Evolutionary conservation across 805 yeast species (phyloP).

Genomic region (Cephaloascus albidus): DNA sequence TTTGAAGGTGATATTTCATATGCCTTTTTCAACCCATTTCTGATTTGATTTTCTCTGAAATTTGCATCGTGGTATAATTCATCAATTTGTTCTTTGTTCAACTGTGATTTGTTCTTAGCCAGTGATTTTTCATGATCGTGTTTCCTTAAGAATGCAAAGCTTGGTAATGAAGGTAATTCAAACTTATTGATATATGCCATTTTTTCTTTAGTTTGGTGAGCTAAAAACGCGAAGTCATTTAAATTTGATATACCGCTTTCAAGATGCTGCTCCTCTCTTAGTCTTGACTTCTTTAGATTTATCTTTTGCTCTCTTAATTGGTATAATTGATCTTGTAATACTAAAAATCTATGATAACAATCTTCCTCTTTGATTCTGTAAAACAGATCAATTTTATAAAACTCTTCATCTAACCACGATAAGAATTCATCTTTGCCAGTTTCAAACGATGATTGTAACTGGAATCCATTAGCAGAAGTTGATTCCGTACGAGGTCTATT

Average conservation of each 20-base stretch:
- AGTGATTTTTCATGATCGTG: constrained; percentile 6
- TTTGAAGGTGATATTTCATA: constrained; percentile 6
- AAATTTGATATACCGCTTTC: constrained; percentile 1
- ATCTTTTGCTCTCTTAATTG: constrained; percentile 36
- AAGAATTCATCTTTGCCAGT: constrained; percentile 40
- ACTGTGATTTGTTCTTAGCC: constrained; percentile 3
- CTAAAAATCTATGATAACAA: constrained; percentile 45
- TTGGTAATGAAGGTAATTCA: constrained; percentile 33
- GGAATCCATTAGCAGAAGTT: not conserved
- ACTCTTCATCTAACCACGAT: constrained; percentile 60
- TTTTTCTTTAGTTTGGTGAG: constrained; percentile 13
- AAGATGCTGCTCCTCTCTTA: not conserved
- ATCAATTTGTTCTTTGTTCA: not conserved
- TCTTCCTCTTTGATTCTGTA: constrained; percentile 53
- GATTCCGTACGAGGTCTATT: not conserved
- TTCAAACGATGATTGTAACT: constrained; percentile 10
- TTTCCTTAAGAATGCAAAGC: constrained; percentile 16
- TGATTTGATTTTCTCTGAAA: not conserved
- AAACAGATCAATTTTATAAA: constrained; percentile 51
- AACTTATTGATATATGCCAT: constrained; percentile 15
- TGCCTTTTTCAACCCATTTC: not conserved
- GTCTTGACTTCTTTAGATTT: not conserved
- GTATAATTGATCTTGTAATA: constrained; percentile 61
- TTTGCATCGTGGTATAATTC: constrained; percentile 1
- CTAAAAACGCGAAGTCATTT: constrained; percentile 16